Evolutionary conservation across 805 yeast genomes (phyloP).

Genomic region (Candida insectalens): DNA sequence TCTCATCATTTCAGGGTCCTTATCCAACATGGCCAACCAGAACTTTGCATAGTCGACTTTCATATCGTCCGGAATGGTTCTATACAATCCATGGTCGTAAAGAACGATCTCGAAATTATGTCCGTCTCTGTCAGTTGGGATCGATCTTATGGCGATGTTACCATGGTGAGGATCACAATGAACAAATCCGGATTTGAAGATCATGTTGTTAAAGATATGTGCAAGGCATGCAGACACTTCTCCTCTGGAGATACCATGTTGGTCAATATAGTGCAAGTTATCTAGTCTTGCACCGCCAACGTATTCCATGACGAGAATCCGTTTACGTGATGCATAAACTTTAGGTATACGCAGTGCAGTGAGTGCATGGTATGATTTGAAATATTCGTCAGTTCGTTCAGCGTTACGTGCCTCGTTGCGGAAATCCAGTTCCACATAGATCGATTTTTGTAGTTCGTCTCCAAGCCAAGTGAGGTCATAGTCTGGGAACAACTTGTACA

Average conservation of each 20-base stretch:
- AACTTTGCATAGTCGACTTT: constrained; percentile 80
- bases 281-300: constrained; percentile 79
- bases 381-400: constrained; percentile 54
- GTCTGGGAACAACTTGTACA: constrained; percentile 80
- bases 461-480: constrained; percentile 94
- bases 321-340: constrained; percentile 51
- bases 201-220: constrained; percentile 90
- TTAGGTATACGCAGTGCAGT: constrained; percentile 81
- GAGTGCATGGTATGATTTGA: constrained; percentile 37
- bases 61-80: constrained; percentile 70
- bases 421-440: constrained; percentile 87
- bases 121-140: constrained; percentile 20
- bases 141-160: constrained; percentile 70
- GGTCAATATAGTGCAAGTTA: constrained; percentile 53
- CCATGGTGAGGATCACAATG: constrained; percentile 99
- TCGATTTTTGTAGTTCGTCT: constrained; percentile 80
- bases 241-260: constrained; percentile 56
- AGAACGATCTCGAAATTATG: constrained; percentile 86
- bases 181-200: constrained; percentile 82
- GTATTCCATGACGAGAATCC: constrained; percentile 84
- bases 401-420: constrained; percentile 82
- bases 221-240: constrained; percentile 81
- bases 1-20: constrained; percentile 56
- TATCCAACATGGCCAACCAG: constrained; percentile 83
- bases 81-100: constrained; percentile 91